Conservation (phyloP, 176 grass and related monocot species). For the Alloteropsis semialata region DNA sequence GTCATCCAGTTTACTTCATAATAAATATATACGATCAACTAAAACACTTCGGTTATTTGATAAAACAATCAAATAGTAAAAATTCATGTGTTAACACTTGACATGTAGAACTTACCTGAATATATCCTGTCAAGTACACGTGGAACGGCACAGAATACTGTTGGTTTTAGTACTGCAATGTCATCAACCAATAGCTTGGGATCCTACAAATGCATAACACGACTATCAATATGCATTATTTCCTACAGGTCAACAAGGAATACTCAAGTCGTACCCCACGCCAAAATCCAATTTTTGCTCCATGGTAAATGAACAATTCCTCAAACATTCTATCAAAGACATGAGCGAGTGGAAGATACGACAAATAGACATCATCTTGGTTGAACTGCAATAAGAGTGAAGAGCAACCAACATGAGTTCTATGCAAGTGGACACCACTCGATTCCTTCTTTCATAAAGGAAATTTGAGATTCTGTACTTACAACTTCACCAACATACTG, state of each 20-base stretch:
- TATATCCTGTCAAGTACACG: conserved; percentile 94
- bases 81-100: not conserved
- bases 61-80: not conserved
- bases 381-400: conserved; percentile 43
- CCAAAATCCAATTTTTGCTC: conserved; percentile 89
- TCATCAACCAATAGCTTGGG: conserved; percentile 87
- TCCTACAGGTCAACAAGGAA: conserved; percentile 26
- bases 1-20: not conserved
- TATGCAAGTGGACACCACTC: not conserved
- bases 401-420: conserved; percentile 18
- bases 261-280: conserved; percentile 60
- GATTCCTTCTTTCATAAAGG: not conserved
- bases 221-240: conserved; percentile 18
- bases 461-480: not conserved
- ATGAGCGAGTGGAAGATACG: conserved; percentile 96
- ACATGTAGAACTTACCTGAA: conserved; percentile 56
- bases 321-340: conserved; percentile 88
- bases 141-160: conserved; percentile 89
- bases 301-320: conserved; percentile 81
- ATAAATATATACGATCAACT: not conserved
- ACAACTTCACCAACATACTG: conserved; percentile 60
- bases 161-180: conserved; percentile 73
- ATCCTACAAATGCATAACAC: conserved; percentile 56
- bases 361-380: conserved; percentile 80
- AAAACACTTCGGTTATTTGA: not conserved